Evolutionary conservation across 1,284 basidiomycete species (phyloP), one percentile per base, ranked within the genome.

Genomic region (Blastosporella zonata): DNA sequence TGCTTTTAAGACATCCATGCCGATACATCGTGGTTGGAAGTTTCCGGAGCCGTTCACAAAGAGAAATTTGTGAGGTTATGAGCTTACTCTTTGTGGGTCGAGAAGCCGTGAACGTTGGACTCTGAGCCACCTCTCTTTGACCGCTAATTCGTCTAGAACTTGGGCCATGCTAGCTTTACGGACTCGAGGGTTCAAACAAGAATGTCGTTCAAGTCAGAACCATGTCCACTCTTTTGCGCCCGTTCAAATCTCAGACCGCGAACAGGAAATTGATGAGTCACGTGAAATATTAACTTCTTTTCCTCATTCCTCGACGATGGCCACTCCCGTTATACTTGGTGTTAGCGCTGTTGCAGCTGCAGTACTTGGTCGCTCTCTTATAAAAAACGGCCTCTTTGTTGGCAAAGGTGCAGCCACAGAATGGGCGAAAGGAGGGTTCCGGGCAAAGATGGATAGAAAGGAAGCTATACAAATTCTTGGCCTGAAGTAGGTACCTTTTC

Each of bases 371-470:
- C 76, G 92, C 41, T 82, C 84, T 36, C 64, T 90, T 13, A 52
- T 90, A 37, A 75, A 80, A 34, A 72, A 78, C 52, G 76, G 83
- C 20, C 45, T 81, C 27, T 71, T 82, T 59, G 71, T 75, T 40
- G 81, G 79, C 13, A 79, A 71, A 59, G 73, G 73, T 27, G 85
- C 79, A 9, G 87, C 82, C 5, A 87, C 94, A 40, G 82, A 96
- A 66, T 98, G 92, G 84, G 84, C 80, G 40, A 93, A 88, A 69
- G 96, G 96, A 52, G 96, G 95, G 1, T 99, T 99, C 81, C 90
- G 87, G 66, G 74, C 80, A 12, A 97, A 94, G 76, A 97, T 98
- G 94, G 95, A 98, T 66, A 79, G 90, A 63, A 89, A 85, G 56
- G 96, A 98, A 71, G 96, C 96, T 2, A 81, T 94, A 48, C 82